These are phyloP conservation scores for Lolium multiflorum DNA, from an alignment of 176 grass and related monocot species.

Conservation along the genomic window DNA sequence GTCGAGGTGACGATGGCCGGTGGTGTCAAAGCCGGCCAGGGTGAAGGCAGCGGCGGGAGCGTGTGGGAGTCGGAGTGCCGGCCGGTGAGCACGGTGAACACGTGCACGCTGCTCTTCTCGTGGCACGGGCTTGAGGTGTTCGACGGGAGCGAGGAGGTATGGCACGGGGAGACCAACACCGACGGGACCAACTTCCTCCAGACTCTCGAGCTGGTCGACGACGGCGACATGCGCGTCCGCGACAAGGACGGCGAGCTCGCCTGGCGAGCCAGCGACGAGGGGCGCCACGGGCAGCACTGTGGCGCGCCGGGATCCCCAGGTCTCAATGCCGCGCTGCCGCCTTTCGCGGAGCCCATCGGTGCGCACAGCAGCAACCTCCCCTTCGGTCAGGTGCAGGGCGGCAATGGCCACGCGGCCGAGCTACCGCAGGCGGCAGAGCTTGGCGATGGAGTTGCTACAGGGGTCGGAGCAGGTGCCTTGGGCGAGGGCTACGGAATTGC, in stretches of 20 bases:
- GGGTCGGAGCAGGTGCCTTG: background rate
- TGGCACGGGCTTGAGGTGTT: constrained; percentile 83
- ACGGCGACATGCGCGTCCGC: constrained; percentile 89
- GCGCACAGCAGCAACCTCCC: constrained; percentile 55
- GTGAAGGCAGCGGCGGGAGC: constrained; percentile 33
- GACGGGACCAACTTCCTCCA: constrained; percentile 69
- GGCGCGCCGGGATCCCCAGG: constrained; percentile 71
- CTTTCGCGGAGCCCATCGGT: constrained; percentile 70
- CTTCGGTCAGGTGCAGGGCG: constrained; percentile 46
- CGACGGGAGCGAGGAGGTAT: constrained; percentile 72
- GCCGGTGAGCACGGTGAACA: constrained; percentile 72
- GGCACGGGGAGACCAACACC: constrained; percentile 65
- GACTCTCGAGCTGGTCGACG: constrained; percentile 83
- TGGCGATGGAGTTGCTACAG: background rate
- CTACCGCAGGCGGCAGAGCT: constrained; percentile 45
- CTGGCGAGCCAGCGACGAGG: constrained; percentile 82
- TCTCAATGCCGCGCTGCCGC: constrained; percentile 52
- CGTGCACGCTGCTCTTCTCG: constrained; percentile 78
- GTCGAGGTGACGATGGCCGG: constrained; percentile 54
- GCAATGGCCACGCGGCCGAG: constrained; percentile 36
- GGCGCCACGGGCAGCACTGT: constrained; percentile 64
- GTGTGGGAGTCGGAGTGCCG: constrained; percentile 89
- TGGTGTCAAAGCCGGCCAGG: background rate
- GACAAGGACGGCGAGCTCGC: constrained; percentile 88
- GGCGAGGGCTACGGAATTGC: constrained; percentile 14